Evolutionary conservation across 2,329 filamentous ascomycete genomes (phyloP).

Genomic region (Sarocladium kiliense): DNA sequence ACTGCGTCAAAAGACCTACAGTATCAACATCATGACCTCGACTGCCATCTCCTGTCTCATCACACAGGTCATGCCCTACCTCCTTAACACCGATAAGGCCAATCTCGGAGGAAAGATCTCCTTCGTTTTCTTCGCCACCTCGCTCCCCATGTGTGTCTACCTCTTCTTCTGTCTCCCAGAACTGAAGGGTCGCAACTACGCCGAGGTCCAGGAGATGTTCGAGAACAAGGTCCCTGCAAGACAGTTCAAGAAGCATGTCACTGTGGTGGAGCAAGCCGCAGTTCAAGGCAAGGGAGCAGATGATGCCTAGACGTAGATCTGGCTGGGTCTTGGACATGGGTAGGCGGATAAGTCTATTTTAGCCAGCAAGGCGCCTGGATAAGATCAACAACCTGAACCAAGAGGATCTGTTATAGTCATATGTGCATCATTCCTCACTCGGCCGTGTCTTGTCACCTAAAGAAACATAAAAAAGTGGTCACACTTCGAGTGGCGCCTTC

Average conservation of each 20-base stretch:
- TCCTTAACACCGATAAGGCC: constrained; percentile 16
- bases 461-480: too few species aligned
- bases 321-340: too few species aligned
- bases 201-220: constrained; percentile 16
- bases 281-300: too few species aligned
- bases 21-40: constrained; percentile 25
- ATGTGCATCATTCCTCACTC: too few species aligned
- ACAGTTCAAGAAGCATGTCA: constrained; percentile 13
- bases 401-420: too few species aligned
- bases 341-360: too few species aligned
- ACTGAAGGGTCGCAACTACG: constrained; percentile 19
- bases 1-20: constrained; percentile 27
- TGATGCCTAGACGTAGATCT: too few species aligned
- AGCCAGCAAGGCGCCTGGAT: too few species aligned
- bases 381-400: too few species aligned
- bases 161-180: constrained; percentile 32
- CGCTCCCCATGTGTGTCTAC: constrained; percentile 24
- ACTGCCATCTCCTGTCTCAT: constrained; percentile 24
- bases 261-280: too few species aligned
- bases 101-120: constrained; percentile 27
- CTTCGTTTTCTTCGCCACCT: constrained; percentile 25
- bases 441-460: too few species aligned
- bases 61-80: constrained; percentile 23
- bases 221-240: constrained; percentile 14
- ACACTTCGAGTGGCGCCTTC: too few species aligned